Base-by-base conservation (phyloP, 2,329 filamentous ascomycete genomes). In the Colletotrichum sp. region DNA sequence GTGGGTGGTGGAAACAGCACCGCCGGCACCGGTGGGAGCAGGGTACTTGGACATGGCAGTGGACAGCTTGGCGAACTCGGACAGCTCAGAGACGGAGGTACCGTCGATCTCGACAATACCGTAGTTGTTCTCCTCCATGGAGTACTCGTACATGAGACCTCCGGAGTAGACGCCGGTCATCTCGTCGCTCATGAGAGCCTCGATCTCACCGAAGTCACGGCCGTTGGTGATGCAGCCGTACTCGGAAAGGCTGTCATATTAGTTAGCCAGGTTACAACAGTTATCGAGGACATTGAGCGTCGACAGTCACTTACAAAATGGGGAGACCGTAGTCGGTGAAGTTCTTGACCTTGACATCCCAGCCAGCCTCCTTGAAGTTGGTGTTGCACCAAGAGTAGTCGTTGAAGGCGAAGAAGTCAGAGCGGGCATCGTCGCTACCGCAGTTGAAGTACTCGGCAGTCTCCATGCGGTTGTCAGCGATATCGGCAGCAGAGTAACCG, bases 61-160 rank as follows among this genome's bases (percentile, higher is more conserved):
- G 80, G 88, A 85, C 80, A 91, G 88, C 77, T 85, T 85, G 62
- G 85, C 83, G 85, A 93, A 98, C 81, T 96, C 94, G 55, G 84
- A 77, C 38, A 89, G 85, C 78, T 93, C 90, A 36, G 86, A 87
- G 74, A 94, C 89, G 32, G 84, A 85, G 82, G 84, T 80, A 77
- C 89, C 90, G 62, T 84, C 82, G 81, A 97, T 88, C 73, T 91
- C 86, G 82, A 96, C 95, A 75, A 98, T 93, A 78, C 96, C 96
- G 85, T 93, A 98, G 61, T 93, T 89, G 87, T 93, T 95, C 76
- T 89, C 89, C 85, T 97, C 95, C 81, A 94, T 87, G 12, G 94
- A 93, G 89, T 98, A 99, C 86, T 98, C 96, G 87, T 98, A 99
- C 84, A 98, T 94, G 52, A 99, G 91, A 84, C 97, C 97, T 81